These are phyloP conservation scores for Amyloporia xantha DNA, from an alignment of 768 basidiomycete genomes.

Conservation along the genomic window DNA sequence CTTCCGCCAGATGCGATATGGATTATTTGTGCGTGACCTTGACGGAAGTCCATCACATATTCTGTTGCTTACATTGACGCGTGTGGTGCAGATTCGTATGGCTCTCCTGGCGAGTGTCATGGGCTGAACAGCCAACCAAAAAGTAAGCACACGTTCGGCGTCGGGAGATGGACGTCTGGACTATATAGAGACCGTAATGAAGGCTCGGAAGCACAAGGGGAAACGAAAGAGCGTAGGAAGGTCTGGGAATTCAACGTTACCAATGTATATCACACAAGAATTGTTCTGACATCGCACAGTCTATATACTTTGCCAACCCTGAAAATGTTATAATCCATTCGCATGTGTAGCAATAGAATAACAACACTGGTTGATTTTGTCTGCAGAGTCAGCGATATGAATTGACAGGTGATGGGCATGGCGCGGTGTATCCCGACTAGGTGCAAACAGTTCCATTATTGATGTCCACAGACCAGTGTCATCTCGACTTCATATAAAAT, in stretches of 20 bases:
- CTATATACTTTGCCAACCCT: no score
- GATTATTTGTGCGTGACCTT: conserved; percentile 77
- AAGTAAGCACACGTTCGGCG: not conserved
- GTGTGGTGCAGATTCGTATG: conserved; percentile 38
- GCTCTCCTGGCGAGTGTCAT: conserved; percentile 45
- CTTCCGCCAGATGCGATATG: conserved; percentile 98
- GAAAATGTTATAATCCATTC: no score
- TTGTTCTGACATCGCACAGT: no score
- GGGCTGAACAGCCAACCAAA: conserved; percentile 7
- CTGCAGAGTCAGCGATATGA: no score
- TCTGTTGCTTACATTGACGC: not conserved
- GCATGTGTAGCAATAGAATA: no score
- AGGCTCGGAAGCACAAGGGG: not conserved
- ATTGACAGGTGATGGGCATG: no score
- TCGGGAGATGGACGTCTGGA: not conserved
- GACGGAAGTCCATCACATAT: no score
- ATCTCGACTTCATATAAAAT: no score
- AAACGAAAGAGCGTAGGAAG: not conserved
- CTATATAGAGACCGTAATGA: not conserved
- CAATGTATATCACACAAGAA: not conserved
- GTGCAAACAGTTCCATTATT: no score
- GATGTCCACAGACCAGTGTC: no score
- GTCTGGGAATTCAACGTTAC: not conserved
- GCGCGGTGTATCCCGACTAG: no score
- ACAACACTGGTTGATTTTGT: no score